Conservation (phyloP, 768 basidiomycete species). For the Lactifluus piperatus region DNA sequence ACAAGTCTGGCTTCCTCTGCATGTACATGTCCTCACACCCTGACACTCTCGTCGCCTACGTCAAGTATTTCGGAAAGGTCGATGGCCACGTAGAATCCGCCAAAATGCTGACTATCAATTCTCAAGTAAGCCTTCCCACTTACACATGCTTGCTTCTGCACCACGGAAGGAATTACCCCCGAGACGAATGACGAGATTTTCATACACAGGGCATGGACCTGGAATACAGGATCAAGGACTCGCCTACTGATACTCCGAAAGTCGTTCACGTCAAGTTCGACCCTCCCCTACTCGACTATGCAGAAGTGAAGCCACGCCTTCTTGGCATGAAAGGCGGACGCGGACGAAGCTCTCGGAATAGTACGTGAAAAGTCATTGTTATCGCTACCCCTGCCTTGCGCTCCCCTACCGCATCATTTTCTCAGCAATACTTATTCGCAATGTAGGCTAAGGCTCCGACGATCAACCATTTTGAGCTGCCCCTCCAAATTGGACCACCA, state of each 20-base stretch:
- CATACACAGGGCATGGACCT: conserved; percentile 56
- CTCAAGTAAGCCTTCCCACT: conserved; percentile 50
- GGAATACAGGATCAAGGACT: conserved; percentile 45
- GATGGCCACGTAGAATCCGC: conserved; percentile 47
- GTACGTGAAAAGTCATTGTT: conserved; percentile 30
- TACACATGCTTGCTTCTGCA: no score
- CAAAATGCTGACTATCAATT: conserved; percentile 60
- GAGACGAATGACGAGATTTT: background rate
- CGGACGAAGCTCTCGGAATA: conserved; percentile 76
- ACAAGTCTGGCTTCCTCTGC: conserved; percentile 65
- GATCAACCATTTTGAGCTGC: conserved; percentile 47
- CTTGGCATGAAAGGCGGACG: conserved; percentile 73
- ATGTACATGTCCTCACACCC: conserved; percentile 84
- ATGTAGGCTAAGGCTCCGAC: conserved; percentile 36
- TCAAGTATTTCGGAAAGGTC: conserved; percentile 66
- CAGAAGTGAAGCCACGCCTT: conserved; percentile 74
- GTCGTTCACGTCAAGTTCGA: conserved; percentile 51
- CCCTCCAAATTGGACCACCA: conserved; percentile 26
- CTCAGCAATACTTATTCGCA: background rate
- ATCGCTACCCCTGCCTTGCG: background rate
- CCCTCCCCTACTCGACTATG: conserved; percentile 65
- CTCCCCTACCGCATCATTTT: background rate
- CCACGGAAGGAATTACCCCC: background rate
- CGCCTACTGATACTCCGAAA: conserved; percentile 35
- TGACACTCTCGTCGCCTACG: conserved; percentile 78